Conservation (phyloP, 1,139 yeast species). For the Hyphopichia pseudoburtonii region DNA sequence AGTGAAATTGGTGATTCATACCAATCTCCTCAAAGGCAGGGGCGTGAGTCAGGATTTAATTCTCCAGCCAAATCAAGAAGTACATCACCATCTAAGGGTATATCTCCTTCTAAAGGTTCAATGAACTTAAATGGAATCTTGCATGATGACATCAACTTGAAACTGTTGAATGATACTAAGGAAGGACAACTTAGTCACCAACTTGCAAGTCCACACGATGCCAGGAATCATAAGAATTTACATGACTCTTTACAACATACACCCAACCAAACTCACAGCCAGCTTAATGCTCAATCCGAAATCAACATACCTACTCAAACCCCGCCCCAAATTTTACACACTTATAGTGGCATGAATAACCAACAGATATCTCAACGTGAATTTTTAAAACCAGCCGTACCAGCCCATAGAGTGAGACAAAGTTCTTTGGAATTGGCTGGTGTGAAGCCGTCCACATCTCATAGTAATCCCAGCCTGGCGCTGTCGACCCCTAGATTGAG, state of each 20-base stretch:
- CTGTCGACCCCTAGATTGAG: conserved; percentile 13
- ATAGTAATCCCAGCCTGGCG: neutral
- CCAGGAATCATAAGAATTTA: no score
- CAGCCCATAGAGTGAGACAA: conserved; percentile 24
- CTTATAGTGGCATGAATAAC: neutral
- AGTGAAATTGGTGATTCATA: no score
- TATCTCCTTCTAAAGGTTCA: conserved; percentile 43
- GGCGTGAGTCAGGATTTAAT: neutral
- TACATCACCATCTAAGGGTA: conserved; percentile 8
- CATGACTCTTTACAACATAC: no score
- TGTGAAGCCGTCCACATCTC: conserved; percentile 14
- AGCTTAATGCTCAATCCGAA: no score
- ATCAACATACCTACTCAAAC: no score
- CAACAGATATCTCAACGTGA: conserved; percentile 5
- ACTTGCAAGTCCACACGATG: no score
- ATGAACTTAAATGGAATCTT: conserved; percentile 38
- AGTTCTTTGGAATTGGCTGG: conserved; percentile 40
- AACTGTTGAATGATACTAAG: conserved; percentile 14
- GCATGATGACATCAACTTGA: conserved; percentile 15
- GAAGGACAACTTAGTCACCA: no score
- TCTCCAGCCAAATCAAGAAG: conserved; percentile 20
- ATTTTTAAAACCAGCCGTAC: conserved; percentile 28
- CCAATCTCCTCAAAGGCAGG: no score
- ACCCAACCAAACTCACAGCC: no score
- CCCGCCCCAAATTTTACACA: neutral